Evolutionary conservation across 75 land plant genomes (phyloP).

Genomic region (Pinus taeda): DNA sequence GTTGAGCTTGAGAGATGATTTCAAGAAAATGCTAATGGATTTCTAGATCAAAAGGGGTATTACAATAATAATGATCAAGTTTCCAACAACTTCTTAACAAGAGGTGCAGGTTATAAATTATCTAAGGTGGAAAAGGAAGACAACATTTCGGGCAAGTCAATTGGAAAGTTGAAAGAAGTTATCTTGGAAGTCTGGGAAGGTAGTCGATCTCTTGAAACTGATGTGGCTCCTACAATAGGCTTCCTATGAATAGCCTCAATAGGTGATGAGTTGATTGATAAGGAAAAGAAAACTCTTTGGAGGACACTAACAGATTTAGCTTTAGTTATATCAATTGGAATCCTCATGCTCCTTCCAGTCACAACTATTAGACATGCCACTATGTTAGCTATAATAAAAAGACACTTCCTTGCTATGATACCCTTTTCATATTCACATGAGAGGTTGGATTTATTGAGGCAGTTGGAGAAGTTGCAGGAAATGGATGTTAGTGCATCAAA

Average conservation of each 20-base stretch:
- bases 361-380: slow-evolving; percentile 99
- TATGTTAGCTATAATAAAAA: slow-evolving; percentile 89
- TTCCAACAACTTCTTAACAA: background rate
- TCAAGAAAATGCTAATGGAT: slow-evolving; percentile 52
- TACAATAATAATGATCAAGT: slow-evolving; percentile 7
- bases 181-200: slow-evolving; percentile 90
- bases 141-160: slow-evolving; percentile 60
- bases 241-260: slow-evolving; percentile 51
- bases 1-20: slow-evolving; percentile 79
- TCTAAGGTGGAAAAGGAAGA: slow-evolving; percentile 49
- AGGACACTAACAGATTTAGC: slow-evolving; percentile 91
- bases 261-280: slow-evolving; percentile 84
- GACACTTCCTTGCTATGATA: slow-evolving; percentile 91
- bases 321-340: slow-evolving; percentile 89
- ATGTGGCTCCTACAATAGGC: slow-evolving; percentile 69
- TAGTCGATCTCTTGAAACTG: slow-evolving; percentile 84
- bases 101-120: slow-evolving; percentile 8
- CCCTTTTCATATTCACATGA: slow-evolving; percentile 93
- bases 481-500: slow-evolving; percentile 41
- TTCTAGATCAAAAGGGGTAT: slow-evolving; percentile 42
- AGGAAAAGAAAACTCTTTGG: slow-evolving; percentile 78
- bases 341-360: slow-evolving; percentile 98
- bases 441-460: slow-evolving; percentile 84
- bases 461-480: slow-evolving; percentile 82
- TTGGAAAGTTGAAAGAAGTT: slow-evolving; percentile 80